Evolutionary conservation across 345 rosid species (phyloP).

Genomic region (Populus ilicifolia): DNA sequence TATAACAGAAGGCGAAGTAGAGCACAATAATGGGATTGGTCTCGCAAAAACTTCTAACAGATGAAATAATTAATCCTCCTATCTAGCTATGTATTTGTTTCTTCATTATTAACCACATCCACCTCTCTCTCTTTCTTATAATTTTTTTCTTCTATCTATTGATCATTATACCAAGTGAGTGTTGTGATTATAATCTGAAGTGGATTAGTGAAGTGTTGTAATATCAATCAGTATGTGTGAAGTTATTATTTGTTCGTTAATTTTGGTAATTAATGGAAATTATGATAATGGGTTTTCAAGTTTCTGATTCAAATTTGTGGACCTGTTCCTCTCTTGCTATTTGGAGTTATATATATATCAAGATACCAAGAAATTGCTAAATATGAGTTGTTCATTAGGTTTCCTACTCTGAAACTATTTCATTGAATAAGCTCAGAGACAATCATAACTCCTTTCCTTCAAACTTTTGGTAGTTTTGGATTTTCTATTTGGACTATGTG

Average conservation of each 20-base stretch:
- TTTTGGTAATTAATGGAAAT: constrained; percentile 23
- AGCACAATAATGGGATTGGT: constrained; percentile 6
- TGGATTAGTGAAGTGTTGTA: constrained; percentile 4
- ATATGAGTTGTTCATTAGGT: background rate
- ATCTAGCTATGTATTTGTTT: background rate
- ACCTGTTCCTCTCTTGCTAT: background rate
- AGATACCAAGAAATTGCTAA: background rate
- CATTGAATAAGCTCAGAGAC: constrained; percentile 32
- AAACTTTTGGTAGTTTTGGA: constrained; percentile 39
- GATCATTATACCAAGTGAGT: constrained; percentile 14
- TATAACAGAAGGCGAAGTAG: constrained; percentile 41
- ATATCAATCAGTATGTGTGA: constrained; percentile 8
- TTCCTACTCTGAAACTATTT: constrained; percentile 28
- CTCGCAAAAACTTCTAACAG: constrained; percentile 8
- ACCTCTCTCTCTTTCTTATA: background rate
- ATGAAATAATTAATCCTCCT: background rate
- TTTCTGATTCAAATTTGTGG: background rate
- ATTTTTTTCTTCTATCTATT: background rate
- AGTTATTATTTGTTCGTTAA: constrained; percentile 21
- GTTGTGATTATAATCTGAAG: constrained; percentile 12
- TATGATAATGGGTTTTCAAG: background rate
- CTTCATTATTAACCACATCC: background rate
- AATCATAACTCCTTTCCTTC: constrained; percentile 13
- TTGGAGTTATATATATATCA: too few relatives aligned
- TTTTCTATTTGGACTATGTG: constrained; percentile 45